Evolutionary conservation across 1,284 basidiomycete species (phyloP).

Genomic region (Salmacisia buchloeana): DNA sequence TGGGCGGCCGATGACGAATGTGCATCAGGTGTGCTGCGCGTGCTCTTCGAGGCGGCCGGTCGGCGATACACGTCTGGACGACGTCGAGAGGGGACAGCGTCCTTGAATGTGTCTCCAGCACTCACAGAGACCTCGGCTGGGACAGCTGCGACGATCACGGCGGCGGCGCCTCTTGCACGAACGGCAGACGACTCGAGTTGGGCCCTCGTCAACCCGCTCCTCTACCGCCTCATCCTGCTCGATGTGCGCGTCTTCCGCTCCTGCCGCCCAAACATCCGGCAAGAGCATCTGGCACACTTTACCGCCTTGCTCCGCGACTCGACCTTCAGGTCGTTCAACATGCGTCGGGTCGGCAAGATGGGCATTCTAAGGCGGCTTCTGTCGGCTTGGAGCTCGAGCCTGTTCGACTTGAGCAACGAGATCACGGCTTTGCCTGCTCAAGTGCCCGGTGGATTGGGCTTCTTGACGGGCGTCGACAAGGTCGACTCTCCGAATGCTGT

Average conservation of each 20-base stretch:
- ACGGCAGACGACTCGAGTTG: constrained; percentile 52
- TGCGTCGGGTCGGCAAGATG: constrained; percentile 40
- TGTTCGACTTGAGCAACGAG: neutral
- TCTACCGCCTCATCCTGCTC: constrained; percentile 75
- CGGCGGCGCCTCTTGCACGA: constrained; percentile 7
- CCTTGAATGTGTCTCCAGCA: too few relatives aligned
- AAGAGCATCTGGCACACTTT: constrained; percentile 74
- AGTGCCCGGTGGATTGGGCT: too few relatives aligned
- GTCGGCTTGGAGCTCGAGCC: constrained; percentile 51
- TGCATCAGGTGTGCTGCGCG: constrained; percentile 69
- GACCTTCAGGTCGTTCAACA: constrained; percentile 53
- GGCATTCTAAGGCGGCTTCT: constrained; percentile 69
- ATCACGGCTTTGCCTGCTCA: neutral
- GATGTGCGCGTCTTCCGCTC: constrained; percentile 85
- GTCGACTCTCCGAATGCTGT: too few relatives aligned
- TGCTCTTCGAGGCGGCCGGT: constrained; percentile 79
- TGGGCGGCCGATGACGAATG: constrained; percentile 57
- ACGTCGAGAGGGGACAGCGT: neutral
- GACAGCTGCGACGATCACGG: too few relatives aligned
- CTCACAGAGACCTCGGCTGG: too few relatives aligned
- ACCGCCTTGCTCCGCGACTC: constrained; percentile 66
- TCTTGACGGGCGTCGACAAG: too few relatives aligned
- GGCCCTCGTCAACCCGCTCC: constrained; percentile 71
- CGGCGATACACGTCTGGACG: constrained; percentile 50
- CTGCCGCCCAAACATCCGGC: constrained; percentile 65